phyloP scores from a whole-genome alignment of 176 grass and related monocot species.

The Panicum miliaceum region DNA sequence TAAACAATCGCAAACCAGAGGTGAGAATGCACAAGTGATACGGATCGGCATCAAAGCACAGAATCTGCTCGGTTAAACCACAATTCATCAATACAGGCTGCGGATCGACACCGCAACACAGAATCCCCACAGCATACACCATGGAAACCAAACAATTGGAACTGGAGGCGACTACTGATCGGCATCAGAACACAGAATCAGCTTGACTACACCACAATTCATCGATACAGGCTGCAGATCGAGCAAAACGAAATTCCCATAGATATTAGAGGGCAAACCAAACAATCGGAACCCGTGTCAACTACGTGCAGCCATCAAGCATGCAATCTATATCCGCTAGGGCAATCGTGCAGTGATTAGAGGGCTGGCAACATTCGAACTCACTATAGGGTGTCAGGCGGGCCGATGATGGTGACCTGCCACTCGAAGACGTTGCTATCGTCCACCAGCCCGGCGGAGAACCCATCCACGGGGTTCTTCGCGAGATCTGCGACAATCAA shows the following conservation, averaged over 20 bases:
- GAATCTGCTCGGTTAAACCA: neutral
- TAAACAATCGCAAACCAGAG: neutral
- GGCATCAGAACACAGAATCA: neutral
- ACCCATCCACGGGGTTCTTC: constrained; percentile 75
- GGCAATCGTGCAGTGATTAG: constrained; percentile 9
- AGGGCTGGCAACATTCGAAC: constrained; percentile 28
- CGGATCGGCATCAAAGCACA: neutral
- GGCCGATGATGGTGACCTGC: constrained; percentile 88
- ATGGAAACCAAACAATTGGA: constrained; percentile 1
- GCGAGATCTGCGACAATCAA: constrained; percentile 56
- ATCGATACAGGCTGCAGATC: neutral
- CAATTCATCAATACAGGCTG: constrained; percentile 1
- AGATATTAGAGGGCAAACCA: neutral
- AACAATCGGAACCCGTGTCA: neutral
- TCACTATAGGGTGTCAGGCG: constrained; percentile 85
- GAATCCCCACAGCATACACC: neutral
- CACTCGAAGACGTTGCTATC: constrained; percentile 76
- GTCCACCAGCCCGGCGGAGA: constrained; percentile 74
- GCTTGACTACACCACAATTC: neutral
- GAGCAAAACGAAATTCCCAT: neutral
- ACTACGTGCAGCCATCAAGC: constrained; percentile 11
- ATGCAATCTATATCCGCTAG: constrained; percentile 6
- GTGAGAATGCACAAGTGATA: neutral
- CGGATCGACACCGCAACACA: neutral
- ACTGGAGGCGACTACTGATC: neutral